phyloP scores from a whole-genome alignment of 2,329 filamentous ascomycete species.

The Passalora sequoiae region DNA sequence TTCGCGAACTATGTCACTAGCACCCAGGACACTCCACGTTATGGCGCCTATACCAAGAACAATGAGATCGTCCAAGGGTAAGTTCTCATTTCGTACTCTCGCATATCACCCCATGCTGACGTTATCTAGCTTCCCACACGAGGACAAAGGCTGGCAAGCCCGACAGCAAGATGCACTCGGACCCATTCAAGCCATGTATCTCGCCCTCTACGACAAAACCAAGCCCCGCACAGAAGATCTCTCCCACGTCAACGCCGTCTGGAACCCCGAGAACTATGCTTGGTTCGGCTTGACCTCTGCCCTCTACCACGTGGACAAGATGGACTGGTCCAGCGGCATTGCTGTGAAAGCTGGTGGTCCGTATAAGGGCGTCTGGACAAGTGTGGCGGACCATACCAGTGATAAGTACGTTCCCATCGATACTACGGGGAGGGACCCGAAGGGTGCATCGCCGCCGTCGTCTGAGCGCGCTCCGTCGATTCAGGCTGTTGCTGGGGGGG shows the following conservation, averaged over 20 bases:
- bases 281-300: neutral
- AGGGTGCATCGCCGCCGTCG: no score
- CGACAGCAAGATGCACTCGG: neutral
- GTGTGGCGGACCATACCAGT: neutral
- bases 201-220: neutral
- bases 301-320: neutral
- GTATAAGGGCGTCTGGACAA: neutral
- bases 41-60: neutral
- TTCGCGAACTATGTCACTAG: no score
- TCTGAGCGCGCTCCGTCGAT: no score
- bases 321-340: conserved; percentile 1
- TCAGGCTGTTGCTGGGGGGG: neutral
- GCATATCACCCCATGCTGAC: neutral
- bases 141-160: neutral
- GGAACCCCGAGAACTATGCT: neutral
- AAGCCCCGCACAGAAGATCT: neutral
- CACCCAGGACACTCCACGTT: neutral
- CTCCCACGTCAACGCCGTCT: neutral
- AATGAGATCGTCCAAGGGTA: neutral
- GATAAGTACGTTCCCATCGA: neutral
- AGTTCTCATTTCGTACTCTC: neutral
- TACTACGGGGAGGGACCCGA: neutral
- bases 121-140: neutral
- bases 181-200: neutral
- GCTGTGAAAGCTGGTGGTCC: neutral